phyloP scores from a whole-genome alignment of 345 rosid genomes.

The Murraya koenigii region DNA sequence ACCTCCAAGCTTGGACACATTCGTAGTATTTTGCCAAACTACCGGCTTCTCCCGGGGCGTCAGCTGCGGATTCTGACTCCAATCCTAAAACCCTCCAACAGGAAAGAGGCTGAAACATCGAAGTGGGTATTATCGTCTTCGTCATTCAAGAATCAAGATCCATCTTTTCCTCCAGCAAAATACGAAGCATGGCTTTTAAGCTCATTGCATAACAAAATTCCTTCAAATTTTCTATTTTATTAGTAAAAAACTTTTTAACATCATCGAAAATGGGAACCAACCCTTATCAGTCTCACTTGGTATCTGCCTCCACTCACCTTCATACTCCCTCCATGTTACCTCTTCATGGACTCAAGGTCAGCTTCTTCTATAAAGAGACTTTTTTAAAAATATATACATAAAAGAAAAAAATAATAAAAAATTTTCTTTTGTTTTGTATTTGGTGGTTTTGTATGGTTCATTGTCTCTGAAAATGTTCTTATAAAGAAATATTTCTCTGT shows the following conservation, averaged over 20 bases:
- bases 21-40: neutral
- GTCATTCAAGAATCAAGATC: neutral
- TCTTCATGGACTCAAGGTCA: constrained; percentile 29
- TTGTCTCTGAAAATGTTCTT: neutral
- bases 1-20: neutral
- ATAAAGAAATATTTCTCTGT: neutral
- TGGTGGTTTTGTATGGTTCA: neutral
- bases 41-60: neutral
- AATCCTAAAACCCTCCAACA: constrained; percentile 3
- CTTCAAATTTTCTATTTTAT: neutral
- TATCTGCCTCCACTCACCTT: constrained; percentile 23
- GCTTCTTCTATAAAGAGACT: neutral
- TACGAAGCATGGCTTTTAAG: neutral
- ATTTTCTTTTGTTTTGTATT: neutral
- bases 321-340: constrained; percentile 17
- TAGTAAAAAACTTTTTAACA: neutral
- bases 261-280: constrained; percentile 25
- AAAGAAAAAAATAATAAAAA: too few species aligned
- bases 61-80: neutral
- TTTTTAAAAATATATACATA: neutral
- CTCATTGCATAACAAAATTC: neutral
- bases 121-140: neutral
- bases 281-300: constrained; percentile 16
- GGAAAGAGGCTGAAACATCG: neutral
- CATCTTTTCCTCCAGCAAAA: neutral